Evolutionary conservation across 2,329 filamentous ascomycete species (phyloP).

Genomic region (Colletotrichum eleusines): DNA sequence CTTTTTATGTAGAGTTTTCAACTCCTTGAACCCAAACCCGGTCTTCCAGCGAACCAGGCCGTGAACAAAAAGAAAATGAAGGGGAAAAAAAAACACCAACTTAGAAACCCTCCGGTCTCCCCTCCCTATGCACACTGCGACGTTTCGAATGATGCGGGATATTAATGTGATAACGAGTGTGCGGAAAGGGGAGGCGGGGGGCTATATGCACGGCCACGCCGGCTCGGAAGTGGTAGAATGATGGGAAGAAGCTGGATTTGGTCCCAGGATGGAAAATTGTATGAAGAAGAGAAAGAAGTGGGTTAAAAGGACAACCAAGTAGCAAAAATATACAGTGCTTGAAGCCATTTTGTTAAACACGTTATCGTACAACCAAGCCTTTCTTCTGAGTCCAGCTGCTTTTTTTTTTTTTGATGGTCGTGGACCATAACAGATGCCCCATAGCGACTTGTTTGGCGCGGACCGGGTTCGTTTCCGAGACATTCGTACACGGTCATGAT

Average conservation of each 20-base stretch:
- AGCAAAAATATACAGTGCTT: slow-evolving; percentile 8
- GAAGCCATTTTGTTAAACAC: slow-evolving; percentile 22
- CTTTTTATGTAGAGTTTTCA: slow-evolving; percentile 7
- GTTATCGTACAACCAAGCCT: slow-evolving; percentile 34
- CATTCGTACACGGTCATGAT: slow-evolving; percentile 33
- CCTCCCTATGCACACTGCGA: neutral
- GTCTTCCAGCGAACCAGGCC: slow-evolving; percentile 35
- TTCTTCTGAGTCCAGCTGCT: neutral
- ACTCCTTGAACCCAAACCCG: slow-evolving; percentile 21
- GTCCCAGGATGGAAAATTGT: neutral
- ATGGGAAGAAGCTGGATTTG: neutral
- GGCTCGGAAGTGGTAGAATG: slow-evolving; percentile 5
- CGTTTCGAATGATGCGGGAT: slow-evolving; percentile 9
- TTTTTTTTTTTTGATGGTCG: neutral
- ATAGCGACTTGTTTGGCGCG: neutral
- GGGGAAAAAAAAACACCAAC: neutral
- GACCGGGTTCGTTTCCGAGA: slow-evolving; percentile 27
- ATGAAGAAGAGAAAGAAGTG: neutral
- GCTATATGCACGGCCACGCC: slow-evolving; percentile 17
- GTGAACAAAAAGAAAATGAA: slow-evolving; percentile 12
- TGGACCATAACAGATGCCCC: slow-evolving; percentile 6
- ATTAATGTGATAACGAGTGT: slow-evolving; percentile 34
- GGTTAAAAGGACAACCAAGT: neutral
- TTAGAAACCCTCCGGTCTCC: neutral
- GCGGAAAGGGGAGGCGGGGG: neutral